These are phyloP conservation scores for Saturnispora sanitii DNA, from an alignment of 805 yeast species.

Conservation along the genomic window DNA sequence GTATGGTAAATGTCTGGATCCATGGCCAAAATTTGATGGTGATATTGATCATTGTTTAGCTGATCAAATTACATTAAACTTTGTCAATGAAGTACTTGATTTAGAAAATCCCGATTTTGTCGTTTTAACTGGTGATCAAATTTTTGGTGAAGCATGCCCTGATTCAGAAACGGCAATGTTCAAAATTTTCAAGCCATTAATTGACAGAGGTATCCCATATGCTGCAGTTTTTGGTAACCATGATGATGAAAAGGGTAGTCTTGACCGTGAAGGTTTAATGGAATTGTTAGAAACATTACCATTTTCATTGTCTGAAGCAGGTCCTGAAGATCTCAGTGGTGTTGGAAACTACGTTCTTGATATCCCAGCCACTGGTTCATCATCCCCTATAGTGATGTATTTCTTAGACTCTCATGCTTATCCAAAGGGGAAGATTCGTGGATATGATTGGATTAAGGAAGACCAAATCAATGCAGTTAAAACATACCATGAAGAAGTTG, in stretches of 20 bases:
- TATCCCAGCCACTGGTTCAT: conserved; percentile 32
- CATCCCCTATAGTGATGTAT: conserved; percentile 40
- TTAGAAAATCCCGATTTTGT: conserved; percentile 77
- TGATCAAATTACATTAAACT: conserved; percentile 57
- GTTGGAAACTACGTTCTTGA: conserved; percentile 68
- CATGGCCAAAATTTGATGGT: conserved; percentile 37
- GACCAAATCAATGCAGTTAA: conserved; percentile 18
- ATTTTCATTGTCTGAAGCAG: conserved; percentile 48
- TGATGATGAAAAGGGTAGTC: conserved; percentile 82
- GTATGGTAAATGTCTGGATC: conserved; percentile 69
- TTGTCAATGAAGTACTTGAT: conserved; percentile 56
- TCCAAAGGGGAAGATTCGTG: conserved; percentile 60
- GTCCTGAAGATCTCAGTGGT: conserved; percentile 66
- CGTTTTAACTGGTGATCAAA: conserved; percentile 84
- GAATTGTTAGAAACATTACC: conserved; percentile 50
- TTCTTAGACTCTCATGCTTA: conserved; percentile 81
- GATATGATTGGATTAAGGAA: conserved; percentile 72
- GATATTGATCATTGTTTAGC: conserved; percentile 54
- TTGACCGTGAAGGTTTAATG: conserved; percentile 54
- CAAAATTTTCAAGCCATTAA: conserved; percentile 65
- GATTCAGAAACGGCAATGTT: conserved; percentile 78
- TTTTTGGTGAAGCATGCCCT: conserved; percentile 69
- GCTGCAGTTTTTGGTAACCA: conserved; percentile 88
- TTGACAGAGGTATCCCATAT: conserved; percentile 63
- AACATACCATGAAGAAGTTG: conserved; percentile 8